Conservation (phyloP, 257 asterid species). For the Lavandula angustifolia region DNA sequence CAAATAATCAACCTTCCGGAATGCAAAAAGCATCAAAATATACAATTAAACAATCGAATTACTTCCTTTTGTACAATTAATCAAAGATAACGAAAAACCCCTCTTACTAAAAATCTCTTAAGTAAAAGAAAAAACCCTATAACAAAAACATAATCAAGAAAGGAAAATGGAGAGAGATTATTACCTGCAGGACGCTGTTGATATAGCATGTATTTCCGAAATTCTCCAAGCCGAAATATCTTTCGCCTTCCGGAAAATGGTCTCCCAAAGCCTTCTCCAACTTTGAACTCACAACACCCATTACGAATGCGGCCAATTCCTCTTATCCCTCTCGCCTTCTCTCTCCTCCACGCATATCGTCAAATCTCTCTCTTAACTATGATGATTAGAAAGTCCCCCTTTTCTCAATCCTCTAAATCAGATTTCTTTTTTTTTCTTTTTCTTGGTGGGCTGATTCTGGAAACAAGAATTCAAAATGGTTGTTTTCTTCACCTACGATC, state of each 20-base stretch:
- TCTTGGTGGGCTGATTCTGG: neutral
- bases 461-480: neutral
- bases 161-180: neutral
- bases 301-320: slow-evolving; percentile 47
- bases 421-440: no score
- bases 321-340: slow-evolving; percentile 48
- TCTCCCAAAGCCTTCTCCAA: slow-evolving; percentile 75
- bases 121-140: neutral
- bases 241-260: slow-evolving; percentile 76
- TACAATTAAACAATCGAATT: slow-evolving; percentile 10
- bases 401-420: neutral
- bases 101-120: neutral
- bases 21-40: neutral
- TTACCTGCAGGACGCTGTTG: slow-evolving; percentile 70
- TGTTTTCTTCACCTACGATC: neutral
- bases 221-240: slow-evolving; percentile 74
- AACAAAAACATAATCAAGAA: slow-evolving; percentile 7
- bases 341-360: slow-evolving; percentile 16
- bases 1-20: neutral
- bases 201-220: slow-evolving; percentile 76
- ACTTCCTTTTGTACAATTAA: slow-evolving; percentile 8
- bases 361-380: slow-evolving; percentile 1
- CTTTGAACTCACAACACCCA: slow-evolving; percentile 76
- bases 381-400: neutral
- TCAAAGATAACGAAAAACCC: neutral